A percentile compares a stretch with the other conserved stretches of the same genome.
Conservation (phyloP, 345 rosid species). For the Rubroshorea leprosula region DNA sequence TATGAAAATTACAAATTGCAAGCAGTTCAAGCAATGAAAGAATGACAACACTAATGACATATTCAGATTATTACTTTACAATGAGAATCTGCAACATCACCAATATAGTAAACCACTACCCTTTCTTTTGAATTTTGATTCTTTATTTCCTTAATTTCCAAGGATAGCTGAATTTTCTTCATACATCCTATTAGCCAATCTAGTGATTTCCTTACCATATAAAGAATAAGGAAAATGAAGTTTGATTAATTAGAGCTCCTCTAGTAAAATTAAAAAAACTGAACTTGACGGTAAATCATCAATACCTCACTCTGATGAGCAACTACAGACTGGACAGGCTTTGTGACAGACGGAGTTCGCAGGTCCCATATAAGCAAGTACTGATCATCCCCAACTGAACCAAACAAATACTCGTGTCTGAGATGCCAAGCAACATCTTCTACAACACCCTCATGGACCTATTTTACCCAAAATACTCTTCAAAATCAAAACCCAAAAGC, state of each 20-base stretch:
- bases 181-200: background rate
- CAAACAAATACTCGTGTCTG: conserved; percentile 93
- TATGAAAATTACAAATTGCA: background rate
- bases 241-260: background rate
- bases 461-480: conserved; percentile 2
- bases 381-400: conserved; percentile 98
- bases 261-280: background rate
- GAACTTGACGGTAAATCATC: background rate
- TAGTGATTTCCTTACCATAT: background rate
- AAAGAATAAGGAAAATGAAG: background rate
- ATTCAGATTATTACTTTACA: background rate
- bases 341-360: conserved; percentile 59
- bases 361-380: conserved; percentile 90
- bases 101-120: background rate
- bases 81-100: background rate
- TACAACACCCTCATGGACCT: conserved; percentile 99
- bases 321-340: conserved; percentile 82
- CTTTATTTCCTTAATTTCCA: no score
- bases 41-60: background rate
- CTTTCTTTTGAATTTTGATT: no score
- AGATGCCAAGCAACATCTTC: conserved; percentile 99
- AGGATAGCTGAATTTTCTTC: background rate
- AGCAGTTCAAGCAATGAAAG: conserved; percentile 7
- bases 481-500: background rate
- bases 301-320: conserved; percentile 97